Evolutionary conservation across 345 rosid genomes (phyloP), one percentile per base, ranked within the genome.

Genomic region (Dipteronia sinensis): DNA sequence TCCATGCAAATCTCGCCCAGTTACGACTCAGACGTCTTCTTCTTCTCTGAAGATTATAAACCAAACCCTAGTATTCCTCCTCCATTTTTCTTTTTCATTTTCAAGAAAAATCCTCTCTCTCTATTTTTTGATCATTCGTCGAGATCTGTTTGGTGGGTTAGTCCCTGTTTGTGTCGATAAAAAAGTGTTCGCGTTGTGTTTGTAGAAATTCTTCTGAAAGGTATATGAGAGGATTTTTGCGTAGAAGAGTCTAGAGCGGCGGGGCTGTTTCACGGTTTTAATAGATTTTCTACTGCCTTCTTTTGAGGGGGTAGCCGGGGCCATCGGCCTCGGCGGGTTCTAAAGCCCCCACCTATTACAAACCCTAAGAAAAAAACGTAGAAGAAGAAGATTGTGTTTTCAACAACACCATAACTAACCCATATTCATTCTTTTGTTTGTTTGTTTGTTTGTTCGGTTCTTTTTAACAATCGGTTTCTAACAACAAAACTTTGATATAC

Each of bases 241-340:
- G 79, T 69, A 68, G n/a, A 66, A 84, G 73, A 69, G 86, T 88
- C 84, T 82, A 19, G 51, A 74, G 68, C 82, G 79, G 81, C 87
- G 83, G 88, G 82, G 86, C 71, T 79, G 77, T 74, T 58, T 74
- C 53, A 42, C 75, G 65, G 81, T 80, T 83, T 82, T 74, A 81
- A 81, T 80, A 83, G 91, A 79, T 82, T 84, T 70, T 81, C 87
- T 71, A 69, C 91, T 93, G 91, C 27, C 96, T 89, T 86, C 97
- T 88, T 90, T 85, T 93, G 99, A 86, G 95, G 98, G 97, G 95
- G 96, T 91, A 86, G 95, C 97, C 97, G 98, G 94, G 98, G 98
- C 98, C 86, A 27, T 83, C 89, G 98, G 98, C 98, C 98, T 90
- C 98, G 98, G 92, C 95, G 97, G 98, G 87, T 90, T 89, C 78